Evolutionary conservation across 148 eudicot genomes (phyloP).

Genomic region (Persicaria tinctoria): DNA sequence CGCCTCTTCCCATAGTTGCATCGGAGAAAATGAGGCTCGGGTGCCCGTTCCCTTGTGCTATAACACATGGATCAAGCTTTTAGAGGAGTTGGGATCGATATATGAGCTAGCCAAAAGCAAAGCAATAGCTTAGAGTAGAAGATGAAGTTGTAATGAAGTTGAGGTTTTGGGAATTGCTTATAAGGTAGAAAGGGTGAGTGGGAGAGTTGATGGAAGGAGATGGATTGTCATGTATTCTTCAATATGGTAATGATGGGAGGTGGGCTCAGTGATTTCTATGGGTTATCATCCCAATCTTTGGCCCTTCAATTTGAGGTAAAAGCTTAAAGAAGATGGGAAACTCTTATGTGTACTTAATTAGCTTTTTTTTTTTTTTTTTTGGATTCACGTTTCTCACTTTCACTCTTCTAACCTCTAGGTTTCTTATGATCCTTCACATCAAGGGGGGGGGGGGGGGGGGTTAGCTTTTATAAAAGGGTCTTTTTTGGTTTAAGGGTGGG

Average conservation of each 20-base stretch:
- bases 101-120: too few species aligned
- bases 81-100: background rate
- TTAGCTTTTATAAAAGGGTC: too few species aligned
- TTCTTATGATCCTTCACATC: constrained; percentile 9
- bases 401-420: background rate
- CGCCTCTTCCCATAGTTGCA: background rate
- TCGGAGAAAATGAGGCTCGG: background rate
- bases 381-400: background rate
- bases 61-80: background rate
- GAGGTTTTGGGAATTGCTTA: background rate
- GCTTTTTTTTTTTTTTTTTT: background rate
- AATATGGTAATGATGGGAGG: constrained; percentile 13
- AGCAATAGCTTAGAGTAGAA: background rate
- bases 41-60: background rate
- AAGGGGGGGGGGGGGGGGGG: too few species aligned
- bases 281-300: background rate
- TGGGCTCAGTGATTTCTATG: background rate
- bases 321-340: background rate
- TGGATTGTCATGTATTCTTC: background rate
- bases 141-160: background rate
- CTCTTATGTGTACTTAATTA: background rate
- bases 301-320: background rate
- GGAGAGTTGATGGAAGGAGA: background rate
- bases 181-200: background rate
- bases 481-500: background rate